Conservation (phyloP, 345 rosid species). For the Rhodamnia rubescens region DNA sequence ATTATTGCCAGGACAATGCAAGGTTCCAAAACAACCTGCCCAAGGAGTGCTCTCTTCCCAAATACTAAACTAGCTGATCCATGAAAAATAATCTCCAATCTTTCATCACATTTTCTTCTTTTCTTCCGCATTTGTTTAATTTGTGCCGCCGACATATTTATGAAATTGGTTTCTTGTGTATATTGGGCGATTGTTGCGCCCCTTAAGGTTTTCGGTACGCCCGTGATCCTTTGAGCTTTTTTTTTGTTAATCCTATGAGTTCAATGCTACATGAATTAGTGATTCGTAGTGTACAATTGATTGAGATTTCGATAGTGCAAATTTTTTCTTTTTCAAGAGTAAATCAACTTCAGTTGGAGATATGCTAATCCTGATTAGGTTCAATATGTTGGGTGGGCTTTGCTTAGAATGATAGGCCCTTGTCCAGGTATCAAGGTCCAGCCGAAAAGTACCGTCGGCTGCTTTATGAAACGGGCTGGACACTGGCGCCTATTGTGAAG, state of each 20-base stretch:
- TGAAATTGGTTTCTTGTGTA: not conserved
- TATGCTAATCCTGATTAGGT: not conserved
- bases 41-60: constrained; percentile 68
- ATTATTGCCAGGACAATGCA: constrained; percentile 55
- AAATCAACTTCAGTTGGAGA: not conserved
- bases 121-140: not conserved
- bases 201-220: not conserved
- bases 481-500: not conserved
- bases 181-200: accelerated
- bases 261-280: not conserved
- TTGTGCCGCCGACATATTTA: not conserved
- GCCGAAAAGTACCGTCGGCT: too few relatives aligned
- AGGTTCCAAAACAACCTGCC: constrained; percentile 67
- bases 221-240: accelerated
- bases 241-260: not conserved
- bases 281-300: not conserved
- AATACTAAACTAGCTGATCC: constrained; percentile 3
- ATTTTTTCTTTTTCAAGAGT: not conserved
- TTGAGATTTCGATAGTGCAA: not conserved
- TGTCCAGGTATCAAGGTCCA: too few relatives aligned
- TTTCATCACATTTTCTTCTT: not conserved
- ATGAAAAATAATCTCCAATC: not conserved
- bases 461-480: too few relatives aligned
- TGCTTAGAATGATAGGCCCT: not conserved
- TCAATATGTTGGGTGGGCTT: not conserved